Percentiles rank a stretch among this genome's conserved stretches.
These are phyloP conservation scores for Sugiyamaella japonica DNA, from an alignment of 1,139 yeast species.

Conservation along the genomic window DNA sequence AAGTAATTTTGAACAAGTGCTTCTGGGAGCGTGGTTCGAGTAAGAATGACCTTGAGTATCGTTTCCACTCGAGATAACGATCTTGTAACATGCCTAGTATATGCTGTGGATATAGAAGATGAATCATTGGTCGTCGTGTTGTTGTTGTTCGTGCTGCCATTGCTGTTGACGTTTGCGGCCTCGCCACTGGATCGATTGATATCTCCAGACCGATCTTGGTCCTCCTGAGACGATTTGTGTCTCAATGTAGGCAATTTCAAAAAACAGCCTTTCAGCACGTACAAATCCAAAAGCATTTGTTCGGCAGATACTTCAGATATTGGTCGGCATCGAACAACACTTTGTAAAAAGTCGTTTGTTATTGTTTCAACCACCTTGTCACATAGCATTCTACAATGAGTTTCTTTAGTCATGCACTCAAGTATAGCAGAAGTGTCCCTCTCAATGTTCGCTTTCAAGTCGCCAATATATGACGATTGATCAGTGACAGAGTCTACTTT, in stretches of 20 bases:
- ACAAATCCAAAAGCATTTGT: constrained; percentile 73
- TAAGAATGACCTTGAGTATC: constrained; percentile 63
- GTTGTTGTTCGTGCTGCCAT: not conserved
- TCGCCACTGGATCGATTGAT: not conserved
- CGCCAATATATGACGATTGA: constrained; percentile 66
- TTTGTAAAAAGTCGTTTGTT: constrained; percentile 56
- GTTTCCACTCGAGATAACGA: constrained; percentile 59
- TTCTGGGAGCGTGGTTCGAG: constrained; percentile 64
- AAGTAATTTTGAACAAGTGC: constrained; percentile 68
- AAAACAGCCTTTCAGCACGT: constrained; percentile 59
- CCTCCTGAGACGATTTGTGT: constrained; percentile 1
- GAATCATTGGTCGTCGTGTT: constrained; percentile 16
- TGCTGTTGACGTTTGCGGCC: not conserved
- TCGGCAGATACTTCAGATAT: constrained; percentile 72
- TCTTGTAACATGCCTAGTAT: constrained; percentile 50
- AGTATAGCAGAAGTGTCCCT: constrained; percentile 53
- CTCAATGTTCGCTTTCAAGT: constrained; percentile 51
- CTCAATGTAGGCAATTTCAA: constrained; percentile 48
- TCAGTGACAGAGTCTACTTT: constrained; percentile 62
- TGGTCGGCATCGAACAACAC: constrained; percentile 61
- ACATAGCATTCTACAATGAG: constrained; percentile 70
- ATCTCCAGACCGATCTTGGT: not conserved
- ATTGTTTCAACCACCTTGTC: constrained; percentile 74
- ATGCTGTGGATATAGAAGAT: constrained; percentile 43
- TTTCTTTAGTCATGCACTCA: constrained; percentile 64